Conservation (phyloP, 2,329 filamentous ascomycete genomes). For the Ascochyta lentis region DNA sequence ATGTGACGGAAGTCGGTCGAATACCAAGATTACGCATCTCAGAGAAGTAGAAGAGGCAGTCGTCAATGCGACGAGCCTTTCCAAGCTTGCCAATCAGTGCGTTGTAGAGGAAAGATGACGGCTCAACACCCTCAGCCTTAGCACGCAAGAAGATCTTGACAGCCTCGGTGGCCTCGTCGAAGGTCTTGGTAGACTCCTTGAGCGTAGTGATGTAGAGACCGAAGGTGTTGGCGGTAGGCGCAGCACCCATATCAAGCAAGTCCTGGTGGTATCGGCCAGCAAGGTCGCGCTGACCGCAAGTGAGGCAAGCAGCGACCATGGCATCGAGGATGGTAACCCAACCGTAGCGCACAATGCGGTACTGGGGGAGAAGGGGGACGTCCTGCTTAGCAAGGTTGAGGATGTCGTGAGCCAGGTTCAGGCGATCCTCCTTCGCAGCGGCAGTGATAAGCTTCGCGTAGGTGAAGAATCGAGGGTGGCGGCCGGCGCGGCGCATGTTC, state of each 20-base stretch:
- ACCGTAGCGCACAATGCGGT: conserved; percentile 86
- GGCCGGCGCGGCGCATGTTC: conserved; percentile 90
- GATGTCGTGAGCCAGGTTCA: conserved; percentile 84
- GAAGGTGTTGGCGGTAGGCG: conserved; percentile 96
- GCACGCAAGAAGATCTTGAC: conserved; percentile 97
- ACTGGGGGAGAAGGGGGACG: conserved; percentile 83
- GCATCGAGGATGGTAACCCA: conserved; percentile 97
- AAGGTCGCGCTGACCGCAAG: conserved; percentile 77
- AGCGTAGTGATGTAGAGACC: conserved; percentile 99
- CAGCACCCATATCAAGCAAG: conserved; percentile 85
- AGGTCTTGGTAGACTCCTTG: conserved; percentile 96
- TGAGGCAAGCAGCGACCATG: conserved; percentile 92
- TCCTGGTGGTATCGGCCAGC: conserved; percentile 92
- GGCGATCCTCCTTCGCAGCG: conserved; percentile 83
- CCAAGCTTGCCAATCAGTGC: conserved; percentile 97
- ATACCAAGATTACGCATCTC: conserved; percentile 95
- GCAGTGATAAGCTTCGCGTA: conserved; percentile 94
- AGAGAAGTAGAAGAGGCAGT: conserved; percentile 96
- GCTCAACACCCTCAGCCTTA: conserved; percentile 91
- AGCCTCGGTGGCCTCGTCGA: conserved; percentile 95
- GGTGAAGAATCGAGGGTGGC: conserved; percentile 93
- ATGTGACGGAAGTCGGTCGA: conserved; percentile 95
- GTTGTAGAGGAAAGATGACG: conserved; percentile 97
- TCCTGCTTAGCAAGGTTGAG: conserved; percentile 88
- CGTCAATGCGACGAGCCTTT: conserved; percentile 96